phyloP scores from a whole-genome alignment of 768 basidiomycete genomes.

The Tricholoma bakamatsutake region DNA sequence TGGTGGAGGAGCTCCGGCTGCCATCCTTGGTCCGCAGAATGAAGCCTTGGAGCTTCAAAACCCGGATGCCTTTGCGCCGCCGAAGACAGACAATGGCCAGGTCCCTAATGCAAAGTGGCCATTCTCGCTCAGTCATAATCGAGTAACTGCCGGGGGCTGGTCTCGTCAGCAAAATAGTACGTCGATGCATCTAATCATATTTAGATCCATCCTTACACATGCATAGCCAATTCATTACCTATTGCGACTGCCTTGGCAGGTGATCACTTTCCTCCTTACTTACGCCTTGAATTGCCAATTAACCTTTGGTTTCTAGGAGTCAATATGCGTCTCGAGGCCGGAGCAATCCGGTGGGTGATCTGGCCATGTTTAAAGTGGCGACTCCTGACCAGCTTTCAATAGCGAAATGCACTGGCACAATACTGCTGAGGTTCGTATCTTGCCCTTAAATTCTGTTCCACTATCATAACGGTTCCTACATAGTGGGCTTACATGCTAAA shows the following conservation, averaged over 20 bases:
- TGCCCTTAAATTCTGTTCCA: not conserved
- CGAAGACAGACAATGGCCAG: slow-evolving; percentile 52
- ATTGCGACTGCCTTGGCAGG: slow-evolving; percentile 38
- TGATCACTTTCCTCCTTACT: not conserved
- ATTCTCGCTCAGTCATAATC: slow-evolving; percentile 54
- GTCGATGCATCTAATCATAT: slow-evolving; percentile 10
- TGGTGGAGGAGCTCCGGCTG: slow-evolving; percentile 20
- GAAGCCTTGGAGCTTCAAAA: slow-evolving; percentile 50
- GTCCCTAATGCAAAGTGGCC: slow-evolving; percentile 63
- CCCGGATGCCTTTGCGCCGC: slow-evolving; percentile 52
- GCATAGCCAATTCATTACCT: slow-evolving; percentile 40
- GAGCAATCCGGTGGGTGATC: slow-evolving; percentile 39
- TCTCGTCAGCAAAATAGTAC: slow-evolving; percentile 55
- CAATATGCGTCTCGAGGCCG: slow-evolving; percentile 50
- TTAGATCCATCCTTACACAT: not conserved
- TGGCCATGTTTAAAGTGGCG: not conserved
- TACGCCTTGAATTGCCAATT: slow-evolving; percentile 4
- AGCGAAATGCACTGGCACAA: slow-evolving; percentile 56
- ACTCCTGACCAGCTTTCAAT: slow-evolving; percentile 8
- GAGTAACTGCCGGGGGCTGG: slow-evolving; percentile 60
- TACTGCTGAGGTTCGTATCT: slow-evolving; percentile 33
- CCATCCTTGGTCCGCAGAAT: slow-evolving; percentile 57
- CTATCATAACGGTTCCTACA: not conserved
- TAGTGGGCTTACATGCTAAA: slow-evolving; percentile 52
- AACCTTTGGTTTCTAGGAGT: slow-evolving; percentile 29